A percentile compares a stretch with the other conserved stretches of the same genome.
phyloP scores from a whole-genome alignment of 106 monocot species.

The Apostasia ramifera region DNA sequence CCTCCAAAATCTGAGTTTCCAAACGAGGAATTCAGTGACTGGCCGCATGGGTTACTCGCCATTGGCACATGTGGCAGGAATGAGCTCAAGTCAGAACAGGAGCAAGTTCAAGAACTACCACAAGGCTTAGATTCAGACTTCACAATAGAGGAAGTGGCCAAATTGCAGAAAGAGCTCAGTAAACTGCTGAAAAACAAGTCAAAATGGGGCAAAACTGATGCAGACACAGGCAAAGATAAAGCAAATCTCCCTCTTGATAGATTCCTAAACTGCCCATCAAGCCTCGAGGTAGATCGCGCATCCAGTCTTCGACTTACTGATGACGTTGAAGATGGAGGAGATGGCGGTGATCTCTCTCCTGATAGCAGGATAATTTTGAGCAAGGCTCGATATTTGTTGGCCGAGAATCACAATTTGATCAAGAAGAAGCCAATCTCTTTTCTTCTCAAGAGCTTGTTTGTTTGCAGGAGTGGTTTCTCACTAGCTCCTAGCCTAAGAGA shows the following conservation, averaged over 20 bases:
- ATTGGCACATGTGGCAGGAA: background rate
- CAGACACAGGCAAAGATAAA: slow-evolving; percentile 16
- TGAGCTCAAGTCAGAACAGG: background rate
- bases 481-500: slow-evolving; percentile 54
- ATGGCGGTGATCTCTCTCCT: slow-evolving; percentile 50
- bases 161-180: slow-evolving; percentile 48
- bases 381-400: slow-evolving; percentile 40
- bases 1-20: background rate
- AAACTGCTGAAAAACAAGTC: slow-evolving; percentile 36
- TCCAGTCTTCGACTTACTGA: background rate
- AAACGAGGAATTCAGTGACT: background rate
- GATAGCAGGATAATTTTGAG: slow-evolving; percentile 45
- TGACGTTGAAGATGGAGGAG: slow-evolving; percentile 11
- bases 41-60: background rate
- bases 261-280: slow-evolving; percentile 56
- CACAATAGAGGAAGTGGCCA: slow-evolving; percentile 55
- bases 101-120: background rate
- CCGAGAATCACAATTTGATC: slow-evolving; percentile 26
- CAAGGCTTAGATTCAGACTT: slow-evolving; percentile 26
- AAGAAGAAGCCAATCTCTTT: slow-evolving; percentile 46
- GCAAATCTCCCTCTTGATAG: slow-evolving; percentile 35
- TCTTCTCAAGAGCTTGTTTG: slow-evolving; percentile 71
- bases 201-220: slow-evolving; percentile 8
- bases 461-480: slow-evolving; percentile 41
- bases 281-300: slow-evolving; percentile 37